Conservation (phyloP, 352 stramenopile species). For the Globisporangium mamillatum region DNA sequence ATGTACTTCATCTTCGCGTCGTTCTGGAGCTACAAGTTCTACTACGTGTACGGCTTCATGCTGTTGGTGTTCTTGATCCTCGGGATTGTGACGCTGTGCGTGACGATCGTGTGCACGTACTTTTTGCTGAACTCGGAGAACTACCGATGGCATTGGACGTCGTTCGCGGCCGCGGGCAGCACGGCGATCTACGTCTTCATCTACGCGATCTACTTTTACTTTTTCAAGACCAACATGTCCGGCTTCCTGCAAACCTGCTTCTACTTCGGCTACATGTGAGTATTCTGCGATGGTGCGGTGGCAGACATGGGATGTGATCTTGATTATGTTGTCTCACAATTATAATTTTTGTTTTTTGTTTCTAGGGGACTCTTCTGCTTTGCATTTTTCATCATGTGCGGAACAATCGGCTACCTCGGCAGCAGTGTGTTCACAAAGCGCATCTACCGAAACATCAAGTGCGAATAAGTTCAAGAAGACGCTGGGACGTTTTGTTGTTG, state of each 20-base stretch:
- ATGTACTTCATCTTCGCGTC: conserved; percentile 99
- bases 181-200: conserved; percentile 98
- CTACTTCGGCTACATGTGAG: conserved; percentile 99
- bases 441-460: conserved; percentile 96
- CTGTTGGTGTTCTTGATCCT: conserved; percentile 98
- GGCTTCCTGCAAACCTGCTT: conserved; percentile 98
- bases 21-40: conserved; percentile 99
- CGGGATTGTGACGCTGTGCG: conserved; percentile 96
- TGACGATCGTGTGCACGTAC: conserved; percentile 99
- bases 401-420: conserved; percentile 88
- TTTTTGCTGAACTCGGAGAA: conserved; percentile 99
- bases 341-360: neutral
- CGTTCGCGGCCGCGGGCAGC: conserved; percentile 92
- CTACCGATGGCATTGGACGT: conserved; percentile 99
- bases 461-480: conserved; percentile 72
- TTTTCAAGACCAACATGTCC: conserved; percentile 99
- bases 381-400: conserved; percentile 92
- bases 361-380: conserved; percentile 90
- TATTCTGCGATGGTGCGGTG: conserved; percentile 10
- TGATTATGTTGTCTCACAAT: neutral
- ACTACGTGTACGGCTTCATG: conserved; percentile 99
- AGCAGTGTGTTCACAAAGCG: conserved; percentile 92
- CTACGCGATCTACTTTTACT: conserved; percentile 99
- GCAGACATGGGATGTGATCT: neutral
- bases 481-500: conserved; percentile 6